Evolutionary conservation across 2,329 filamentous ascomycete species (phyloP).

Genomic region (Fusarium sp.): DNA sequence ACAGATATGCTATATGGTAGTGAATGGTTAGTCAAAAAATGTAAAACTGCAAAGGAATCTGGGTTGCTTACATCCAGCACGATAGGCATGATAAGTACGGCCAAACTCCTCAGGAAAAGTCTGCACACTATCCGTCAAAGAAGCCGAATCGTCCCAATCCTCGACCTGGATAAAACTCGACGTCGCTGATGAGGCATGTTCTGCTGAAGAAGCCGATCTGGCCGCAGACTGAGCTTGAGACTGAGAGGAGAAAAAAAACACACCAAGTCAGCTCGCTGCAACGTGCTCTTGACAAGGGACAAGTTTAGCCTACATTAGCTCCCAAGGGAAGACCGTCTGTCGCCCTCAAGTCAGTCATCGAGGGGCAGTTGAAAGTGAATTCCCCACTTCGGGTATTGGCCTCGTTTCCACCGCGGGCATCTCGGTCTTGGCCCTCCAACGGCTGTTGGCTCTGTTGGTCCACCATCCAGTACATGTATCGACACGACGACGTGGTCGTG

Average conservation of each 20-base stretch:
- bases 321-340: background rate
- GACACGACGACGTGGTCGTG: background rate
- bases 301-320: background rate
- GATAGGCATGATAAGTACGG: slow-evolving; percentile 55
- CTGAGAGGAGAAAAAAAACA: background rate
- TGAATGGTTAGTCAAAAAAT: background rate
- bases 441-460: background rate
- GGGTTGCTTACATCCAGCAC: slow-evolving; percentile 51
- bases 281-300: background rate
- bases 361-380: background rate
- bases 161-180: background rate
- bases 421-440: background rate
- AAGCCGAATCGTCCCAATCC: slow-evolving; percentile 7
- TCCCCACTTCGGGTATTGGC: background rate
- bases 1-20: slow-evolving; percentile 49
- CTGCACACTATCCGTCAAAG: slow-evolving; percentile 45
- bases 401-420: background rate
- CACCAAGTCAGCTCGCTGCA: background rate
- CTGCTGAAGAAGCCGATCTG: background rate
- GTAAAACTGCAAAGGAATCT: background rate
- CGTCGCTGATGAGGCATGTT: background rate
- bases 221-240: background rate
- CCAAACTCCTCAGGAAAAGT: slow-evolving; percentile 51
- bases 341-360: background rate
- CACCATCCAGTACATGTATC: background rate